These are phyloP conservation scores for Aureobasidium zeae DNA, from an alignment of 2,329 filamentous ascomycete genomes.

Conservation along the genomic window DNA sequence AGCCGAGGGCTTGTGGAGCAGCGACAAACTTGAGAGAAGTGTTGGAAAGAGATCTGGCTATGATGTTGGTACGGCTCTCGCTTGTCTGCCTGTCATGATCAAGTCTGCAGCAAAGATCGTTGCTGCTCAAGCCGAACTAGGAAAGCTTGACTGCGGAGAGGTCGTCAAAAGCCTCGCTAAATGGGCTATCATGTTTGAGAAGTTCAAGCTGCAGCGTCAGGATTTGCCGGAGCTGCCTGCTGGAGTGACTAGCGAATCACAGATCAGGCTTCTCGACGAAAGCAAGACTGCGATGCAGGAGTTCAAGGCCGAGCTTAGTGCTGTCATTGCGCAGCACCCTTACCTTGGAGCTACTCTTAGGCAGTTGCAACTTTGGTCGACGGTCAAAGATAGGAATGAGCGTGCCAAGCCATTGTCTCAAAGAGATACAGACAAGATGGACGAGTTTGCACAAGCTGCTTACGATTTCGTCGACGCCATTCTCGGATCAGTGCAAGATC, in stretches of 20 bases:
- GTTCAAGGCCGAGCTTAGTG: neutral
- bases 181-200: constrained; percentile 1
- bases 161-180: constrained; percentile 4
- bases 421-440: constrained; percentile 9
- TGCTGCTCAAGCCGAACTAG: constrained; percentile 57
- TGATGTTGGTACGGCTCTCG: constrained; percentile 22
- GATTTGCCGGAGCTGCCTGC: constrained; percentile 4
- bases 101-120: constrained; percentile 53
- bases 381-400: neutral
- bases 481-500: constrained; percentile 69
- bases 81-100: constrained; percentile 64
- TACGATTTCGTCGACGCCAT: constrained; percentile 63
- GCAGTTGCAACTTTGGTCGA: constrained; percentile 18
- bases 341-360: constrained; percentile 17
- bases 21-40: constrained; percentile 1
- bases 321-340: constrained; percentile 14
- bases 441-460: constrained; percentile 48
- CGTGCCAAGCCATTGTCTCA: neutral
- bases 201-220: constrained; percentile 1
- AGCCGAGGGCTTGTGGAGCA: constrained; percentile 23
- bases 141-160: constrained; percentile 29
- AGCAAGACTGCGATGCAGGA: constrained; percentile 4
- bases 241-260: neutral
- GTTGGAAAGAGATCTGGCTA: constrained; percentile 4
- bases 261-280: neutral